Percentiles rank a stretch among this genome's conserved stretches.
Conservation (phyloP, 345 rosid genomes). For the Eucalyptus globulus region DNA sequence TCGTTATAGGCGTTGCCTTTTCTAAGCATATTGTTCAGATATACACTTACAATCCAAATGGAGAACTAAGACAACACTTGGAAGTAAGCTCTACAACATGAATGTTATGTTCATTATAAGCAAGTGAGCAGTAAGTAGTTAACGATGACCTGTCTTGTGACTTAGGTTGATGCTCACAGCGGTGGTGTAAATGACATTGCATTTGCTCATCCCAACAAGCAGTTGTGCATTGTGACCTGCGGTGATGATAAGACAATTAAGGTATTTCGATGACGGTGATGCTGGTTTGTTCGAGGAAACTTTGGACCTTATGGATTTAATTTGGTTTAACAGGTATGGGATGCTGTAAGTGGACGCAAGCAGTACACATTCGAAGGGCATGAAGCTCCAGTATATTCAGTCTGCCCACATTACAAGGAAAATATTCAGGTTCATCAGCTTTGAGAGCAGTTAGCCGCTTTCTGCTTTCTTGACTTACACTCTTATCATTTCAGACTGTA, state of each 20-base stretch:
- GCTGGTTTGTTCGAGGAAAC: background rate
- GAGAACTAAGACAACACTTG: background rate
- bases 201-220: slow-evolving; percentile 44
- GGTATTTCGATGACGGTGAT: slow-evolving; percentile 5
- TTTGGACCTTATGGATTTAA: background rate
- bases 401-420: slow-evolving; percentile 39
- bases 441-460: background rate
- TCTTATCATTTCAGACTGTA: background rate
- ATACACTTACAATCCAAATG: slow-evolving; percentile 29
- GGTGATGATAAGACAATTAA: slow-evolving; percentile 55
- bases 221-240: slow-evolving; percentile 40
- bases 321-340: slow-evolving; percentile 28
- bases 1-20: slow-evolving; percentile 54
- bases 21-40: slow-evolving; percentile 77
- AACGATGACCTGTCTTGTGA: background rate
- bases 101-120: background rate
- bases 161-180: slow-evolving; percentile 56
- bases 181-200: slow-evolving; percentile 58
- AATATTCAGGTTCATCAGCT: slow-evolving; percentile 21
- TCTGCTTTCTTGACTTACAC: background rate
- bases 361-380: slow-evolving; percentile 35
- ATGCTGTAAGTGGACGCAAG: slow-evolving; percentile 20
- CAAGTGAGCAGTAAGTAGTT: background rate
- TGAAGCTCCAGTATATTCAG: slow-evolving; percentile 50
- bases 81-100: background rate